Conservation (phyloP, 2,329 filamentous ascomycete species). For the Thermoascus crustaceus region DNA sequence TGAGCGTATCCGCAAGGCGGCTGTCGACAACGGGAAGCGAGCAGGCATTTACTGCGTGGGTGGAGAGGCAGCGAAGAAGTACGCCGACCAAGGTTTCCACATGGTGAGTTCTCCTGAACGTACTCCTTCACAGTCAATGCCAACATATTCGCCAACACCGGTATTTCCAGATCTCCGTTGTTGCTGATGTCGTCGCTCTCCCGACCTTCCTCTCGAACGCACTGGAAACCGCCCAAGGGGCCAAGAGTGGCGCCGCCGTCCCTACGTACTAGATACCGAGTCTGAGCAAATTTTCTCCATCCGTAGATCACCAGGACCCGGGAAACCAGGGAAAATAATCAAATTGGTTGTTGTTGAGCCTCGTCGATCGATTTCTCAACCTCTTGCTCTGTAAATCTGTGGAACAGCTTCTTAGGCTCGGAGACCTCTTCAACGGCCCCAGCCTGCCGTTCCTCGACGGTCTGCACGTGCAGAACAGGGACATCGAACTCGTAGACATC, state of each 20-base stretch:
- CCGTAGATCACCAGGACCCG: not conserved
- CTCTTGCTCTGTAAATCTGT: conserved; percentile 52
- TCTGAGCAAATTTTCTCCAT: not conserved
- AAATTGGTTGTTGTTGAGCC: conserved; percentile 23
- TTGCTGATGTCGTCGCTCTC: conserved; percentile 40
- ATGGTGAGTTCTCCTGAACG: conserved; percentile 36
- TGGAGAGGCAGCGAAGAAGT: conserved; percentile 44
- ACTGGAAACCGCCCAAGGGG: conserved; percentile 26
- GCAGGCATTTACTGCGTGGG: conserved; percentile 48
- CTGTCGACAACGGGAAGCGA: conserved; percentile 45
- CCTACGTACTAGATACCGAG: conserved; percentile 6
- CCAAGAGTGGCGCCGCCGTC: conserved; percentile 9
- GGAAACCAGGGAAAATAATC: not conserved
- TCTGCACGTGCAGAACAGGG: conserved; percentile 54
- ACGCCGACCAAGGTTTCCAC: conserved; percentile 47
- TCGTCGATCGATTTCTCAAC: conserved; percentile 48
- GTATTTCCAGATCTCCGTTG: conserved; percentile 28
- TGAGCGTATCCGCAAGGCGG: conserved; percentile 43
- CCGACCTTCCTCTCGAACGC: conserved; percentile 32
- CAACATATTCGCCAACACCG: conserved; percentile 1
- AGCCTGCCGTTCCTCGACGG: conserved; percentile 34
- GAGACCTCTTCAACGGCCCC: conserved; percentile 45
- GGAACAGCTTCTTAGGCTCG: conserved; percentile 54
- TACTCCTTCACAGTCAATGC: not conserved
- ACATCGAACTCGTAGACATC: conserved; percentile 57